Conservation (phyloP, 169 alveolate genomes). For the Plasmodium cynomolgi region DNA sequence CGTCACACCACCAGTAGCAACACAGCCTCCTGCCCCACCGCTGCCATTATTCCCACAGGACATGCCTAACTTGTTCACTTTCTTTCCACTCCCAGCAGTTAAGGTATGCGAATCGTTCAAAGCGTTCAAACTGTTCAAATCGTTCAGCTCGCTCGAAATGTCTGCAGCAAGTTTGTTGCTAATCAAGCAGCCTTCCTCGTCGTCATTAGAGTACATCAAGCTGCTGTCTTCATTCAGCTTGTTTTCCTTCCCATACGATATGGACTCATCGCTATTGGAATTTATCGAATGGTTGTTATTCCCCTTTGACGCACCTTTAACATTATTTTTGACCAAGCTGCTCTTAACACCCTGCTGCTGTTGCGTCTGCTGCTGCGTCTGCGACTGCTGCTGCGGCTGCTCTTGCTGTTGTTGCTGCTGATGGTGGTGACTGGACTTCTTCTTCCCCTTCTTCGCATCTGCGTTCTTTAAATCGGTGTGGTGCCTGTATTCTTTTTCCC, state of each 20-base stretch:
- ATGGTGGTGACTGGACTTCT: background rate
- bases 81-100: background rate
- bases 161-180: slow-evolving; percentile 1
- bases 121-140: background rate
- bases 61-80: background rate
- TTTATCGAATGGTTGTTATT: background rate
- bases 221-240: slow-evolving; percentile 17
- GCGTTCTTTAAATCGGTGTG: slow-evolving; percentile 60
- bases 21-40: background rate
- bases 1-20: background rate
- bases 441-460: slow-evolving; percentile 60
- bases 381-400: background rate
- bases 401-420: background rate
- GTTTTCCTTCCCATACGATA: slow-evolving; percentile 29
- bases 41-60: background rate
- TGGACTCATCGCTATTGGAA: slow-evolving; percentile 54
- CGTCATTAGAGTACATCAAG: slow-evolving; percentile 42
- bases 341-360: background rate
- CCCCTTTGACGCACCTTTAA: background rate
- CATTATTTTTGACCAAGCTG: slow-evolving; percentile 20
- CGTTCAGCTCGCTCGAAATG: background rate
- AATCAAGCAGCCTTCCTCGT: slow-evolving; percentile 28
- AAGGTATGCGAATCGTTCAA: background rate
- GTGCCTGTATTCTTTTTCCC: slow-evolving; percentile 68
- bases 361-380: background rate